Evolutionary conservation across 2,329 filamentous ascomycete genomes (phyloP), one percentile per base, ranked within the genome.

Genomic region (Botrytis fragariae): DNA sequence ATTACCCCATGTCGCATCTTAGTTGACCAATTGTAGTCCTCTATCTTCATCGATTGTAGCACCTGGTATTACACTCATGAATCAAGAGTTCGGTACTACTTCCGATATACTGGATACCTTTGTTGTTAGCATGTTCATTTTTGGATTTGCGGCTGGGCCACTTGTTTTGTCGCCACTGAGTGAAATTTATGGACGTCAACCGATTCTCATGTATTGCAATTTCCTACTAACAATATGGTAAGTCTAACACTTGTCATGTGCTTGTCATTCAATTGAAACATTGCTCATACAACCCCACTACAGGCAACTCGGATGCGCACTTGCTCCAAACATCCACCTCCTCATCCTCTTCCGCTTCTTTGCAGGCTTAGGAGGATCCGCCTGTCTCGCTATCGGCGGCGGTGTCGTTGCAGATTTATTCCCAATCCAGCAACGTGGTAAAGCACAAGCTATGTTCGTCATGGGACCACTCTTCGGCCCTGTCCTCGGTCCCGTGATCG

Each of bases 371-470:
- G 63, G 65, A 42, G 74, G 74, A 20, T 72, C 68, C 20, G 57
- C 73, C 25, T 59, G 71, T 63, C 51, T 93, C 22, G 91, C 90
- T 0, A 89, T 90, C 74, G 75, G 73, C 12, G 89, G 89, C 48
- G 90, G 90, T 32, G 88, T 88, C 3, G 89, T 93, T 48, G 87
- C 89, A 44, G 91, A 93, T 79, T 84, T 93, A 81, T 85, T 92
- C 42, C 78, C 80, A 0, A 85, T 86, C 65, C 87, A 90, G 77
- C 84, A 88, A 76, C 85, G 90, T 54, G 89, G 87, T 20, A 81
- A 83, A 6, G 87, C 87, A 70, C 90, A 91, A 87, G 84, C 85
- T 1, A 82, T 79, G 16, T 87, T 84, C 72, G 80, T 81, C 45
- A 79, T 86, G 35, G 85, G 84, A 0, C 84, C 84, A 16, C 79